These are phyloP conservation scores for Shiraia sp. DNA, from an alignment of 2,329 filamentous ascomycete species.

Conservation along the genomic window DNA sequence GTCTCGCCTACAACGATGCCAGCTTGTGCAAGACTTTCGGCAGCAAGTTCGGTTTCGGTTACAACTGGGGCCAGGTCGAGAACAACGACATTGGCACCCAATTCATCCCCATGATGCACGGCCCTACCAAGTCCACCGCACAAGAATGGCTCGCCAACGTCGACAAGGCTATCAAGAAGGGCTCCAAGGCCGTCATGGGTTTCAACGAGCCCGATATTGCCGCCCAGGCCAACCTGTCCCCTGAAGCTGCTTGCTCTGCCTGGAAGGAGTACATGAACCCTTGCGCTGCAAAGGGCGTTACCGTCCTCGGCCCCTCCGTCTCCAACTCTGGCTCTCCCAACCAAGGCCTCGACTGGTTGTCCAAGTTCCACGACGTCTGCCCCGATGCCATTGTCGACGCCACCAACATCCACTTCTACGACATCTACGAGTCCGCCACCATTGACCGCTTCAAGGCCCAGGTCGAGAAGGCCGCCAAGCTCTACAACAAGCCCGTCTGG, in stretches of 20 bases:
- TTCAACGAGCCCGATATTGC: conserved; percentile 46
- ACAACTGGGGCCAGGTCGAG: conserved; percentile 65
- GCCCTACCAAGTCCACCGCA: conserved; percentile 21
- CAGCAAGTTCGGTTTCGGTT: conserved; percentile 61
- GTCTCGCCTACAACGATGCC: conserved; percentile 69
- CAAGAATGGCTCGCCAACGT: conserved; percentile 47
- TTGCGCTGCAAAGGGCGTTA: conserved; percentile 28
- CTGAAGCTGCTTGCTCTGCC: conserved; percentile 34
- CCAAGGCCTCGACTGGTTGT: too few species aligned
- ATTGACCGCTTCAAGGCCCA: conserved; percentile 43
- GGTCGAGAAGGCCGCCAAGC: conserved; percentile 41
- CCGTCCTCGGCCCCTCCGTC: conserved; percentile 40
- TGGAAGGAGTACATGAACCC: conserved; percentile 42
- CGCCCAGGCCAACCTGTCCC: conserved; percentile 39
- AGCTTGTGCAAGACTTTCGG: conserved; percentile 58
- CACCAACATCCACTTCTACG: conserved; percentile 47
- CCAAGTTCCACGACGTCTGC: conserved; percentile 37
- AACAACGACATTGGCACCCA: conserved; percentile 52
- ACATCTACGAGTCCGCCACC: conserved; percentile 30
- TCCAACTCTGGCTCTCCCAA: conserved; percentile 27
- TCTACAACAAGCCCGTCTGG: conserved; percentile 40
- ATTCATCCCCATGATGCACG: conserved; percentile 63
- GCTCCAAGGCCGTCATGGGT: conserved; percentile 42
- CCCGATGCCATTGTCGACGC: conserved; percentile 41
- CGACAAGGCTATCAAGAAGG: conserved; percentile 35